Conservation (phyloP, 345 rosid species). For the Garcia nutans region DNA sequence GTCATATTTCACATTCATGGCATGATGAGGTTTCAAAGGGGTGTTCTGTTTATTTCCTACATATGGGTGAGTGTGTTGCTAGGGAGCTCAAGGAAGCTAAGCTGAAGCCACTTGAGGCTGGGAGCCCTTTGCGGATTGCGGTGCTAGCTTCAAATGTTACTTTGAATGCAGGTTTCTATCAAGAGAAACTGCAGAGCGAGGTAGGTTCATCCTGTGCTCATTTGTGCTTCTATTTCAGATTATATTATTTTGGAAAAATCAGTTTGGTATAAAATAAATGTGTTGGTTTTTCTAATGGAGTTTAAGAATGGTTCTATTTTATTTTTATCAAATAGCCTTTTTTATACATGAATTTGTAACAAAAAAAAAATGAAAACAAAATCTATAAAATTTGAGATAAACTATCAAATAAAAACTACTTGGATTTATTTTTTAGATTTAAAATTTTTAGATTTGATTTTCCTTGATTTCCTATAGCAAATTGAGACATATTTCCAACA, state of each 20-base stretch:
- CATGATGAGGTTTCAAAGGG: constrained; percentile 37
- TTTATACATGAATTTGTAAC: no score
- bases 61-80: constrained; percentile 54
- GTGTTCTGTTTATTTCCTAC: constrained; percentile 39
- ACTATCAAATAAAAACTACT: no score
- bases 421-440: no score
- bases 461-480: no score
- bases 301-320: no score
- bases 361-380: no score
- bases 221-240: constrained; percentile 9
- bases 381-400: no score
- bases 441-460: no score
- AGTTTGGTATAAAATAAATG: not conserved
- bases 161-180: constrained; percentile 48
- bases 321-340: no score
- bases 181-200: constrained; percentile 46
- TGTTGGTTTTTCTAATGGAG: no score
- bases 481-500: no score
- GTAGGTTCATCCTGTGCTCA: constrained; percentile 24
- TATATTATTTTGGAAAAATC: not conserved
- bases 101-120: constrained; percentile 52
- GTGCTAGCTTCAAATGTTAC: constrained; percentile 39
- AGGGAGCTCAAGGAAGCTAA: constrained; percentile 48
- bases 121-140: constrained; percentile 50
- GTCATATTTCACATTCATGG: constrained; percentile 53